Evolutionary conservation across 768 basidiomycete species (phyloP).

Genomic region (Dictyophora rubrovolvata): DNA sequence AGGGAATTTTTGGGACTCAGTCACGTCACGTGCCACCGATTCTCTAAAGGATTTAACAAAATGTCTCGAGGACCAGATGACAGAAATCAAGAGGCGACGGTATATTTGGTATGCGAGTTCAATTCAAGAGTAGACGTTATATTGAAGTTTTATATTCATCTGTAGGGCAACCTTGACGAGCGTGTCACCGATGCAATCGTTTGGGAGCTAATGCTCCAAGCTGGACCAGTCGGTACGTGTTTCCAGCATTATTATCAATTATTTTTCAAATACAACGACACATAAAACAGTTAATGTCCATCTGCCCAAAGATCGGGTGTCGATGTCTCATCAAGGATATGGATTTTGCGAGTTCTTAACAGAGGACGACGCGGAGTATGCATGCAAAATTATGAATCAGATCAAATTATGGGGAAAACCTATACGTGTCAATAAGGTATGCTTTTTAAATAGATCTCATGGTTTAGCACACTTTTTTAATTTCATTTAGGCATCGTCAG

Average conservation of each 20-base stretch:
- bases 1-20: neutral
- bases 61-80: slow-evolving; percentile 77
- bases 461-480: slow-evolving; percentile 13
- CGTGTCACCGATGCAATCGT: slow-evolving; percentile 86
- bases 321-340: slow-evolving; percentile 97
- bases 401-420: slow-evolving; percentile 99
- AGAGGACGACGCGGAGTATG: slow-evolving; percentile 98
- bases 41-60: neutral
- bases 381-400: slow-evolving; percentile 99
- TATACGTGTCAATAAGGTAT: slow-evolving; percentile 95
- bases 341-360: slow-evolving; percentile 99
- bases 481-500: slow-evolving; percentile 73
- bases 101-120: slow-evolving; percentile 54
- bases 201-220: slow-evolving; percentile 98
- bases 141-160: neutral
- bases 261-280: neutral
- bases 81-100: slow-evolving; percentile 85
- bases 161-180: slow-evolving; percentile 93
- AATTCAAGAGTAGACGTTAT: neutral
- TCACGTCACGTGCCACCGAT: neutral
- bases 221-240: slow-evolving; percentile 90
- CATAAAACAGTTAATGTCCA: slow-evolving; percentile 77
- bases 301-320: slow-evolving; percentile 95
- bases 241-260: neutral
- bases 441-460: neutral